These are phyloP conservation scores for Naganishia randhawae DNA, from an alignment of 768 basidiomycete species.

Conservation along the genomic window DNA sequence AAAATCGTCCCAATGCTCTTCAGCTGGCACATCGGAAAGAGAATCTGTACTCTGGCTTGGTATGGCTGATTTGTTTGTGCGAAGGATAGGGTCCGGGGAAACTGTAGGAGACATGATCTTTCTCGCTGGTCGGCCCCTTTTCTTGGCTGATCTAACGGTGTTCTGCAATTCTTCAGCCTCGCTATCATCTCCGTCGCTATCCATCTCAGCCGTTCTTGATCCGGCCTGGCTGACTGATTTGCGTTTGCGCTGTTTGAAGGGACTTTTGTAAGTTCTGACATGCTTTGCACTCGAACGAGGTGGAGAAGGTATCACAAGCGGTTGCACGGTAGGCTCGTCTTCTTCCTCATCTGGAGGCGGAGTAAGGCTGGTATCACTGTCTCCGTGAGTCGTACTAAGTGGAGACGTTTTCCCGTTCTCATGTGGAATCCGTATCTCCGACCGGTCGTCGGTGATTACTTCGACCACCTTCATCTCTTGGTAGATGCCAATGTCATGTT, in stretches of 20 bases:
- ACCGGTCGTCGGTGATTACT: neutral
- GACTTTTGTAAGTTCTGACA: conserved; percentile 10
- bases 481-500: neutral
- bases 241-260: neutral
- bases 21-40: neutral
- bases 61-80: neutral
- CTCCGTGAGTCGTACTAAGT: neutral
- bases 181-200: neutral
- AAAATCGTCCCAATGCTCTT: neutral
- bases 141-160: neutral
- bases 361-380: conserved; percentile 1
- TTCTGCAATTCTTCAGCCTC: neutral
- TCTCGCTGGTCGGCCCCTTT: neutral
- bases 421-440: neutral
- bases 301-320: conserved; percentile 8
- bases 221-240: no score
- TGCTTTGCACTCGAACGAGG: neutral
- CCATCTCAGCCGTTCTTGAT: neutral
- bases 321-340: neutral
- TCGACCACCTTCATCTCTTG: no score
- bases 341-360: neutral
- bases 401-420: neutral
- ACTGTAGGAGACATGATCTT: conserved; percentile 17
- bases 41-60: neutral
- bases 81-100: neutral